phyloP scores from a whole-genome alignment of 352 stramenopile genomes.

The Pythium sp. region DNA sequence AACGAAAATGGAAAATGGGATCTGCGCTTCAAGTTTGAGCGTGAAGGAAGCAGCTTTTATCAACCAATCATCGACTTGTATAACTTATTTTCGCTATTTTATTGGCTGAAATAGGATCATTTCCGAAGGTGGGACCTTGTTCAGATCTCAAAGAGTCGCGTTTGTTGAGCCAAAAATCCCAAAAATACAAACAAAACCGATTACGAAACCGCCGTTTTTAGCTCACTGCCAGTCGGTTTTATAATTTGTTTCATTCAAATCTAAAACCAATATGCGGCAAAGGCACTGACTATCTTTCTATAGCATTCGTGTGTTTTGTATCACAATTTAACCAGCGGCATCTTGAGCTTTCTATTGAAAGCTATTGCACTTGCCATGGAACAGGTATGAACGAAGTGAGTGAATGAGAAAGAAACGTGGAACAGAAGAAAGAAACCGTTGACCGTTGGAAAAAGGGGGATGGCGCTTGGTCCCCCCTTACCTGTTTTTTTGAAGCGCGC shows the following conservation, averaged over 20 bases:
- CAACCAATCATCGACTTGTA: neutral
- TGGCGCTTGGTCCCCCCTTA: slow-evolving; percentile 2
- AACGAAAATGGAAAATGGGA: neutral
- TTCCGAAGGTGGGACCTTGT: slow-evolving; percentile 2
- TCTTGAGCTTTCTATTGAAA: neutral
- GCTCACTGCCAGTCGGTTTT: neutral
- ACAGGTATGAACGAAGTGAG: neutral
- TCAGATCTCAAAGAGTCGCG: slow-evolving; percentile 3
- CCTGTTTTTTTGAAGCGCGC: neutral
- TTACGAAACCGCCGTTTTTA: neutral
- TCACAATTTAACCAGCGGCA: neutral
- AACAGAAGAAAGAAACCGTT: slow-evolving; percentile 9
- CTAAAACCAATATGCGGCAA: neutral
- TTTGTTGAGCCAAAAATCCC: neutral
- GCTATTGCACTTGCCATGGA: neutral
- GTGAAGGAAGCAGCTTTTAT: neutral
- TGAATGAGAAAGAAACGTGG: neutral
- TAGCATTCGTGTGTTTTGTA: neutral
- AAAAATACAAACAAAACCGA: slow-evolving; percentile 1
- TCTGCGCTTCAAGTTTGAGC: neutral
- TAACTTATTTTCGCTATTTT: too few relatives aligned
- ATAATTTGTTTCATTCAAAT: neutral
- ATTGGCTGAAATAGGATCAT: neutral
- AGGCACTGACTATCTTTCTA: neutral
- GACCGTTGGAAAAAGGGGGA: slow-evolving; percentile 9